Base-by-base conservation (phyloP, 306 rosid genomes). In the Amphicarpaea edgeworthii region DNA sequence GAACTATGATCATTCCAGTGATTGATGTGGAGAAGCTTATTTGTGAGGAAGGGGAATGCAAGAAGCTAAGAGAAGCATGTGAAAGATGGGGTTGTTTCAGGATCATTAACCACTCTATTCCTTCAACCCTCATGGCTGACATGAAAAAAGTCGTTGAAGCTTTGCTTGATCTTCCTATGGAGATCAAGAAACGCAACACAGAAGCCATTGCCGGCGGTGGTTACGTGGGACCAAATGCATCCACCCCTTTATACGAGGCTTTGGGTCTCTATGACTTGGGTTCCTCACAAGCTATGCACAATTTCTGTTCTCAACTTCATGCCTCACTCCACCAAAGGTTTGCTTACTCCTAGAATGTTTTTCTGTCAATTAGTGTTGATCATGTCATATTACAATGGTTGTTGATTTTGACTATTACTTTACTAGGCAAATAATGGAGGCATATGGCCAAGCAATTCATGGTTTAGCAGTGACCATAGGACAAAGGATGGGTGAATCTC, bases 81-180 rank as follows among this genome's bases (percentile, higher is more conserved):
- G 97, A 85, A 60, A 80, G 58, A 64, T 87, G 84, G 89, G 91
- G 91, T 21, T 88, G 89, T 58, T 91, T 88, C 61, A 85, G 92
- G 65, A 46, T 88, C n/a, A 66, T 87, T 11, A 88, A 88, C 63
- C 96, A 88, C 69, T 54, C 55, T 7, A 51, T 88, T 34, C 71
- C 91, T 6, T 17, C 12, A 40, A 16, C 72, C 15, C 83, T 91
- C 0, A 88, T 87, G 96, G 60, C 23, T 0, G 82, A 88, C 55
- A 88, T 88, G 91, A 88, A 87, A 66, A 50, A 0, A 10, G 87
- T 80, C 54, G 72, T 84, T 24, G 58, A 66, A 62, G 75, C 77
- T 14, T 38, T 84, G 38, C 80, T 87, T 42, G 91, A 90, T 7
- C 88, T 83, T 68, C 93, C 96, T 8, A 21, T 38, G 66, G 93